Percentiles rank a stretch among this genome's conserved stretches.
Evolutionary conservation across 140 eudicot genomes (phyloP).

Genomic region (Stevia rebaudiana): DNA sequence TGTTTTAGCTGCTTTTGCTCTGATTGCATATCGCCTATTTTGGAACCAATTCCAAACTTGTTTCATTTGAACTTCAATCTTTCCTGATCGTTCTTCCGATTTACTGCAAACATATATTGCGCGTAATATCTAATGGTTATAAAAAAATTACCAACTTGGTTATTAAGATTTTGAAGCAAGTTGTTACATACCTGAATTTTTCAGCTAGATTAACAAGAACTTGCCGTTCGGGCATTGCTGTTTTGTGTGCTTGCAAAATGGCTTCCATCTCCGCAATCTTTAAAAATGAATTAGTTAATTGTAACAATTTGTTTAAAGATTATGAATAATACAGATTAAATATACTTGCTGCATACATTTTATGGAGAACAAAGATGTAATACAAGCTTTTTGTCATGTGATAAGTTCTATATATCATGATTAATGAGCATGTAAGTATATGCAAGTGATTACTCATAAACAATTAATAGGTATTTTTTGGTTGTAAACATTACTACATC

Average conservation of each 20-base stretch:
- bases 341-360: not conserved
- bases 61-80: conserved; percentile 75
- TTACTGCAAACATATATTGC: conserved; percentile 38
- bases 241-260: conserved; percentile 64
- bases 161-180: not conserved
- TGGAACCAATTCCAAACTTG: conserved; percentile 99
- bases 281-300: not conserved
- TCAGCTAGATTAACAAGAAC: conserved; percentile 68
- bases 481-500: not conserved
- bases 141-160: not conserved
- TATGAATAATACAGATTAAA: not conserved
- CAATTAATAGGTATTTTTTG: not conserved
- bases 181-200: conserved; percentile 56
- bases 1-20: conserved; percentile 60
- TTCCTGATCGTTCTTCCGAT: conserved; percentile 67
- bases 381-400: not conserved
- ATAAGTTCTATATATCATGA: not conserved
- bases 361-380: not conserved
- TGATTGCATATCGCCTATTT: conserved; percentile 87
- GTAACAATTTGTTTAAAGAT: conserved; percentile 6
- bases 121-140: not conserved
- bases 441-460: not conserved
- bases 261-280: conserved; percentile 94
- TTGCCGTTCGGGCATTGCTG: conserved; percentile 60
- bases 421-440: not conserved